Percentiles rank a stretch among this genome's conserved stretches.
phyloP scores from a whole-genome alignment of 2,329 filamentous ascomycete species.

The Sporothrix curviconia region DNA sequence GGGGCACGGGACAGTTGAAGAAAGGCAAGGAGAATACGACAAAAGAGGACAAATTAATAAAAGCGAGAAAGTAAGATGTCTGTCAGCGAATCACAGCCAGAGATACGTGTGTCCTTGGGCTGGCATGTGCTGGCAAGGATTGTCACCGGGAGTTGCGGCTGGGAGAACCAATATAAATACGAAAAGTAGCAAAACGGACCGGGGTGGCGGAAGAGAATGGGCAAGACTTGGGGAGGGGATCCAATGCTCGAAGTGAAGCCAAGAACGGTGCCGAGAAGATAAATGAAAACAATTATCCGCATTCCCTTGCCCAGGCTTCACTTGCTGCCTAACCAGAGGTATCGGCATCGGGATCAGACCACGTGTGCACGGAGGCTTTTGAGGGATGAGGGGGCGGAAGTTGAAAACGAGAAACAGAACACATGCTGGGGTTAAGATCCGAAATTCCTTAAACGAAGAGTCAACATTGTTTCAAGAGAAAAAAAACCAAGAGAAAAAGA shows the following conservation, averaged over 20 bases:
- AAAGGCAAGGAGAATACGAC: background rate
- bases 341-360: constrained; percentile 2
- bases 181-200: background rate
- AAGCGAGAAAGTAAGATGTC: background rate
- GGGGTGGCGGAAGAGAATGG: too few relatives aligned
- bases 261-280: too few relatives aligned
- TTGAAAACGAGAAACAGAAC: too few relatives aligned
- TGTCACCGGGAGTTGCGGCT: background rate
- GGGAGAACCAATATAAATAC: constrained; percentile 1
- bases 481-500: background rate
- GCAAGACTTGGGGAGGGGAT: background rate
- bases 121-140: background rate
- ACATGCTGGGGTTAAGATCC: too few relatives aligned
- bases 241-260: background rate
- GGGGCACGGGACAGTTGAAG: background rate
- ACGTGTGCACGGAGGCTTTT: background rate
- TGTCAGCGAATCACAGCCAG: background rate
- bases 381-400: too few relatives aligned
- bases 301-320: too few relatives aligned
- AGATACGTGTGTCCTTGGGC: background rate
- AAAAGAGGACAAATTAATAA: background rate
- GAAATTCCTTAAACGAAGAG: too few relatives aligned
- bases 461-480: too few relatives aligned
- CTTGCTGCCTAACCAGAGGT: background rate
- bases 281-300: too few relatives aligned